Base-by-base conservation (phyloP, 1,139 yeast genomes). In the Suhomyces taliae region DNA sequence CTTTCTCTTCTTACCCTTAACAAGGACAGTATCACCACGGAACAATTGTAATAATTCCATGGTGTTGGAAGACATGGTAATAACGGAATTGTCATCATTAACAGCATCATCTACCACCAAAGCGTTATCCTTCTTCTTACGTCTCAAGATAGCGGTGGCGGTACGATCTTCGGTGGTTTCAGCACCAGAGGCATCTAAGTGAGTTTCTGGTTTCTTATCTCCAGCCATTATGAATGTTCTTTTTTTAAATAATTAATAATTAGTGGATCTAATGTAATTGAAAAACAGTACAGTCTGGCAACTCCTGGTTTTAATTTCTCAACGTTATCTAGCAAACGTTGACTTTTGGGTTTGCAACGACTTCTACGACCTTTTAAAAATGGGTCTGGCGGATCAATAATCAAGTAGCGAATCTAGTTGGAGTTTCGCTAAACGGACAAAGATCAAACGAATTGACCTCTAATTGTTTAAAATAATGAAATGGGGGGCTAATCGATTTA, bases 1-100 rank as follows among this genome's bases (percentile, higher is more conserved):
- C 70, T 87, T 91, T 75, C 99, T 85, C 82, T 90, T 93, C 78
- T 95, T 95, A 61, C 99, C 99, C 74, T 91, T 93, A 55, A 95
- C 97, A 53, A 90, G 78, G 27, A 93, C 98, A 31, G 98, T 93
- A 66, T 95, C 99, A 60, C 99, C 99, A 54, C 99, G 85, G 79
- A 95, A 95, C 65, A 95, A 79, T 70, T 93, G 96, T 53, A 95
- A 79, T 60, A 86, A 79, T 66, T 95, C 99, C 96, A 95, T 90
- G 29, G 99, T 95, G 68, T 86, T 86, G 33, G 96, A 87, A 35
- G 95, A 87, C 85, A 95, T 87, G 45, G 97, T 87, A 65, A 95
- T 87, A 53, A 91, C 96, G 34, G 97, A 90, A 73, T 93, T 95
- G 69, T 95, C 99, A 69, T 95, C 99, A 61, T 89, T 90, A 63